A percentile compares a stretch with the other conserved stretches of the same genome.
Conservation (phyloP, 2,329 filamentous ascomycete species). For the Metarhizium sp. region DNA sequence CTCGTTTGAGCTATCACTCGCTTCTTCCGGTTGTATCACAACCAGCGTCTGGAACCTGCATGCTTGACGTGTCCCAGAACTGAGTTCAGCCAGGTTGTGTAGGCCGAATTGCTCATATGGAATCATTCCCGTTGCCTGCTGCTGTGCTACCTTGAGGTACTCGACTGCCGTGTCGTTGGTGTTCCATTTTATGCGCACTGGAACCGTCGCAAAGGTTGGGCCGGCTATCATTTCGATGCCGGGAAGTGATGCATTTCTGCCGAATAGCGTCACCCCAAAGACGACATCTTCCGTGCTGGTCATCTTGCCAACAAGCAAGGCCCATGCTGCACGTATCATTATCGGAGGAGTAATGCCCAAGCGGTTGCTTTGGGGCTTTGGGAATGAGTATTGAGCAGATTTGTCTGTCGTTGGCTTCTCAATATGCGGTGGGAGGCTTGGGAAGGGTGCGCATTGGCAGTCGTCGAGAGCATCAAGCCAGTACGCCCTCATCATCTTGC, state of each 20-base stretch:
- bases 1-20: background rate
- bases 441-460: constrained; percentile 30
- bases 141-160: background rate
- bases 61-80: background rate
- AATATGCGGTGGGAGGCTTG: constrained; percentile 27
- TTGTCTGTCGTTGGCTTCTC: constrained; percentile 36
- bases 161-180: background rate
- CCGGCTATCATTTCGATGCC: background rate
- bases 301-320: background rate
- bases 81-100: background rate
- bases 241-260: background rate
- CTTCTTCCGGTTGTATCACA: background rate
- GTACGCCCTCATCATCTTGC: constrained; percentile 26
- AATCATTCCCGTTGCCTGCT: background rate
- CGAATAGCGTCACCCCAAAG: background rate
- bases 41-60: background rate
- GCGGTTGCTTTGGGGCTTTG: constrained; percentile 16
- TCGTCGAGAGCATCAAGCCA: constrained; percentile 33
- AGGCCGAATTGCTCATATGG: background rate
- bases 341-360: constrained; percentile 1
- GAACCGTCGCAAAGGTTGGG: background rate
- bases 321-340: background rate
- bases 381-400: constrained; percentile 25
- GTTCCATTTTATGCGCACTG: background rate
- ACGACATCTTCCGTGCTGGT: background rate